Evolutionary conservation across 108 stramenopile genomes (phyloP).

Genomic region (Stephanodiscus triporus): DNA sequence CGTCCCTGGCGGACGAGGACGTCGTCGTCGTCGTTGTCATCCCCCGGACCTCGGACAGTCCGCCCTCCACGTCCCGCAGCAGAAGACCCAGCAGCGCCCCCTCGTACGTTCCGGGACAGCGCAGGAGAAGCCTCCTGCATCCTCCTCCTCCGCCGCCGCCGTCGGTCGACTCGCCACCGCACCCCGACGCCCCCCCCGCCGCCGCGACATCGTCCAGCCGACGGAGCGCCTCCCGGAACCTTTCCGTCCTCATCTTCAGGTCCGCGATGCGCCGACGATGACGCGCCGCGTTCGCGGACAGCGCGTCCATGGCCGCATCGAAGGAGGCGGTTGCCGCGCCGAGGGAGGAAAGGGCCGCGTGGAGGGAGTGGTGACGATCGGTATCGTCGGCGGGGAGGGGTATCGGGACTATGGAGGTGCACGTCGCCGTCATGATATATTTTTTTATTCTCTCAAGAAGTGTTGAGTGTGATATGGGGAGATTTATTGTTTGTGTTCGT

Average conservation of each 20-base stretch:
- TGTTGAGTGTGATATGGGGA: no score
- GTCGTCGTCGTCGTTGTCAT: neutral
- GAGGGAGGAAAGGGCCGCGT: slow-evolving; percentile 43
- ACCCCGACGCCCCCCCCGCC: neutral
- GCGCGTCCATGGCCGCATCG: slow-evolving; percentile 47
- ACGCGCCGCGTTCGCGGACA: slow-evolving; percentile 1
- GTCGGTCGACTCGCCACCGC: no score
- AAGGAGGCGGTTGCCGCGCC: slow-evolving; percentile 37
- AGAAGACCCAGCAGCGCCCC: slow-evolving; percentile 2
- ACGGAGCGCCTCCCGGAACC: slow-evolving; percentile 19
- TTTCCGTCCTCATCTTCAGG: slow-evolving; percentile 17
- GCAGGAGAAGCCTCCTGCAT: slow-evolving; percentile 27
- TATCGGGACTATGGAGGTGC: slow-evolving; percentile 22
- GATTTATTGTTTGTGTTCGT: no score
- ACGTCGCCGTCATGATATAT: neutral
- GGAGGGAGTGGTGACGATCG: slow-evolving; percentile 41
- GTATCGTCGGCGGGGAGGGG: slow-evolving; percentile 51
- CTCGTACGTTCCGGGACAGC: slow-evolving; percentile 37
- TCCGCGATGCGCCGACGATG: slow-evolving; percentile 23
- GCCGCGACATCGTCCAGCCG: slow-evolving; percentile 33
- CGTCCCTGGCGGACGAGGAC: slow-evolving; percentile 19
- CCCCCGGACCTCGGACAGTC: slow-evolving; percentile 12
- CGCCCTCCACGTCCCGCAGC: slow-evolving; percentile 22
- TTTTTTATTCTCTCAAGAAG: no score
- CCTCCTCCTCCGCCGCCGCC: neutral